Base-by-base conservation (phyloP, 768 basidiomycete genomes). In the Pleurotus eryngii region DNA sequence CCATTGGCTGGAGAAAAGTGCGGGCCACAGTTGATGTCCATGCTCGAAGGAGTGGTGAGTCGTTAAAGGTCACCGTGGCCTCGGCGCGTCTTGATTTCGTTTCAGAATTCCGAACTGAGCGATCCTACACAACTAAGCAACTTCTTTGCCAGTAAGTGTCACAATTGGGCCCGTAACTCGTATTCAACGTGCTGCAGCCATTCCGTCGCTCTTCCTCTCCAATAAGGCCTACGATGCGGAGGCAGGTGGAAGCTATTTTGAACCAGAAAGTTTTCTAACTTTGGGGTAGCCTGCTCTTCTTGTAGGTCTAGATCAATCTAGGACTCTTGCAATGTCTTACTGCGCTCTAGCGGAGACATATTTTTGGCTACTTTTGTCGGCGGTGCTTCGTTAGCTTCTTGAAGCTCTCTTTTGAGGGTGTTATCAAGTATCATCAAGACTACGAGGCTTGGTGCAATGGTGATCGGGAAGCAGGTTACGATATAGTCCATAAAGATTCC, bases 361-460 rank as follows among this genome's bases (percentile, higher is more conserved):
- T 90, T 18, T 89, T 92, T 67, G 92, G 90, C 2, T 90, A 84
- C 63, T 93, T 92, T 65, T 85, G 82, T 62, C 86, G 91, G 47
- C 80, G 92, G 40, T 91, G 88, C 65, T 86, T 80, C 59, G 78
- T 90, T 49, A 86, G 81, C 63, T 92, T 87, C 69, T 66, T 81
- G 63, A 92, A 92, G 66, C 74, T 94, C 3, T 89, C 91, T 0
- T 92, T 87, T 61, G 77, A 80, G 47, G 90, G 87, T 9, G 76
- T 88, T n/a, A 75, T 80, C 50, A 81, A 82, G 61, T 76, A 93
- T 37, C 83, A 84, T 61, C 70, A 73, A 48, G 85, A 92, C 64
- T 91, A 89, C 64, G 74, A 80, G 57, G 71, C 74, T 5, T 92
- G 90, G 92, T 74, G 77, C 59, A 64, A 61, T 37, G 83, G 84